phyloP scores from a whole-genome alignment of 768 basidiomycete genomes.

The Boletus vermiculosoides region DNA sequence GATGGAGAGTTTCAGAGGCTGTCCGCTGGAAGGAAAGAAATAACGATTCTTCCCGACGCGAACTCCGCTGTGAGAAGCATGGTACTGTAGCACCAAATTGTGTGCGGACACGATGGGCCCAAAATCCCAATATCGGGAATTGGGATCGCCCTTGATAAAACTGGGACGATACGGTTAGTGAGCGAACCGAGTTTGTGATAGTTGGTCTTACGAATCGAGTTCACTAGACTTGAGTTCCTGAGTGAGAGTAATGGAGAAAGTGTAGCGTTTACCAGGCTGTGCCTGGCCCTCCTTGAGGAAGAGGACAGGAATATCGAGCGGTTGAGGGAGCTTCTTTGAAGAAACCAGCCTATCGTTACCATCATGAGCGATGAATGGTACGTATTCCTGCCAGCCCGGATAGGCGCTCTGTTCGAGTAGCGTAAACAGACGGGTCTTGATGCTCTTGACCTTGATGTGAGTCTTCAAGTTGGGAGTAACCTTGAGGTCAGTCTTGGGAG shows the following conservation, averaged over 20 bases:
- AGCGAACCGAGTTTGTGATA: background rate
- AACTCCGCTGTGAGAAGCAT: constrained; percentile 43
- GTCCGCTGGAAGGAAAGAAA: constrained; percentile 42
- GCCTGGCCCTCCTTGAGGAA: constrained; percentile 43
- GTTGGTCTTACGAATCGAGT: constrained; percentile 34
- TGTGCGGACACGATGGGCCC: constrained; percentile 44
- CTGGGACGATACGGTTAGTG: constrained; percentile 26
- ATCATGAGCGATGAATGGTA: constrained; percentile 41
- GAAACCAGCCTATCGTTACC: constrained; percentile 43
- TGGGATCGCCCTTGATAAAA: constrained; percentile 37
- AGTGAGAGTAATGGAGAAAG: constrained; percentile 35
- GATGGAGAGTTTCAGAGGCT: constrained; percentile 28
- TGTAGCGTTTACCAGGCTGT: constrained; percentile 35
- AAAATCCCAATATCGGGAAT: constrained; percentile 41
- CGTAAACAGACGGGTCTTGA: constrained; percentile 41
- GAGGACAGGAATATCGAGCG: constrained; percentile 31
- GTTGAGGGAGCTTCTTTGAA: constrained; percentile 36
- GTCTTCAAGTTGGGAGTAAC: too few species aligned
- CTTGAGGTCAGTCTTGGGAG: too few species aligned
- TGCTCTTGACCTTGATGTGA: too few species aligned
- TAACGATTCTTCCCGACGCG: constrained; percentile 51
- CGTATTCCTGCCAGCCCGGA: constrained; percentile 38
- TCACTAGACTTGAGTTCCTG: constrained; percentile 31
- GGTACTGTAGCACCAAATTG: constrained; percentile 46
- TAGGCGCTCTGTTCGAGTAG: constrained; percentile 41